Percentiles rank a stretch among this genome's conserved stretches.
These are phyloP conservation scores for Xylariaceae sp. DNA, from an alignment of 2,329 filamentous ascomycete species.

Conservation along the genomic window DNA sequence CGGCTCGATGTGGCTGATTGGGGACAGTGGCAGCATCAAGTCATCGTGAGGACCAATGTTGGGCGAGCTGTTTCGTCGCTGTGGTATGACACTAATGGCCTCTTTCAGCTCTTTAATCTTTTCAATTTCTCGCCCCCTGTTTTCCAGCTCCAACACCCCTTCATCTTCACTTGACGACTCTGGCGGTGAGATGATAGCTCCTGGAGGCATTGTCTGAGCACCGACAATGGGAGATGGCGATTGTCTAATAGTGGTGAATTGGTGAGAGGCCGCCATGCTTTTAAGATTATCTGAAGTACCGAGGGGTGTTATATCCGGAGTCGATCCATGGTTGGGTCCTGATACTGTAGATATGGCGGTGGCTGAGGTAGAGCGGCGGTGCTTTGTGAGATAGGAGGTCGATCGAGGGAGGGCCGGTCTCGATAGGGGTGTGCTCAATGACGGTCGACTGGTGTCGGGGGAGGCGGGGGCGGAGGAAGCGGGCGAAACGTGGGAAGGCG, in stretches of 20 bases:
- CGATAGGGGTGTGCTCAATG: constrained; percentile 36
- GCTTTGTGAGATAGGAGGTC: constrained; percentile 59
- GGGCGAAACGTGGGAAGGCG: constrained; percentile 63
- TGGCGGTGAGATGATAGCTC: constrained; percentile 84
- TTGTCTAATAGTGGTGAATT: constrained; percentile 58
- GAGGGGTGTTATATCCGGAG: constrained; percentile 42
- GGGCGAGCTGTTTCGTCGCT: constrained; percentile 56
- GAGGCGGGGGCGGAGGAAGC: constrained; percentile 54
- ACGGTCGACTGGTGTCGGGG: constrained; percentile 54
- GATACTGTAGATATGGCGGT: constrained; percentile 26
- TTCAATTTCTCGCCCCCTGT: constrained; percentile 44
- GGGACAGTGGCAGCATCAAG: constrained; percentile 35
- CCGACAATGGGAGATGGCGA: constrained; percentile 79
- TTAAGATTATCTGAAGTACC: constrained; percentile 48
- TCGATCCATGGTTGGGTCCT: constrained; percentile 27
- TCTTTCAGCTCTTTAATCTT: constrained; percentile 68
- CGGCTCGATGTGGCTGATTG: constrained; percentile 30
- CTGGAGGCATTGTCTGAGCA: constrained; percentile 66
- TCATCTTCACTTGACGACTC: constrained; percentile 88
- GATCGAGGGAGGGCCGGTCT: constrained; percentile 57
- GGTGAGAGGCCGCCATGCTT: constrained; percentile 39
- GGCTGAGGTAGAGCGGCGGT: constrained; percentile 54
- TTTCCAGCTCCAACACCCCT: constrained; percentile 40
- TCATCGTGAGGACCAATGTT: constrained; percentile 35
- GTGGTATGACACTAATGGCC: constrained; percentile 74